Conservation (phyloP, 2,329 filamentous ascomycete species). For the Gremmenia infestans region DNA sequence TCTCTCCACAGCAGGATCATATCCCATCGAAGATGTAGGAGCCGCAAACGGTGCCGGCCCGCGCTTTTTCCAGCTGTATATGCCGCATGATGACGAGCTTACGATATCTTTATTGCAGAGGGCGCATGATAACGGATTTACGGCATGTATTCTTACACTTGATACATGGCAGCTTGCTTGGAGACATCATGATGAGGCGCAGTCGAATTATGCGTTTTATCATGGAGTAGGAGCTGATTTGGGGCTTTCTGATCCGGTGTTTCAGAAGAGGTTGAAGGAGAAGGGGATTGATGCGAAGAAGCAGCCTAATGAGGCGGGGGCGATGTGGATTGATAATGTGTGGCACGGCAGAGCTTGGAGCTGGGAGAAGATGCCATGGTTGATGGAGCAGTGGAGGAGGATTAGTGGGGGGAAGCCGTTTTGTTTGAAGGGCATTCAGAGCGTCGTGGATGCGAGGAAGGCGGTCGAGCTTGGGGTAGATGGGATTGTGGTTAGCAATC, state of each 20-base stretch:
- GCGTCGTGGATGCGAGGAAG: conserved; percentile 50
- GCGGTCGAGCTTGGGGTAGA: conserved; percentile 53
- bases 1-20: conserved; percentile 49
- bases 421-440: conserved; percentile 59
- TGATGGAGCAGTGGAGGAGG: conserved; percentile 54
- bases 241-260: conserved; percentile 55
- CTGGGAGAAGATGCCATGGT: conserved; percentile 60
- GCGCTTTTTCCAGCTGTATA: conserved; percentile 60
- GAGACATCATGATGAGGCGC: conserved; percentile 53
- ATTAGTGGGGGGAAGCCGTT: conserved; percentile 55
- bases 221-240: conserved; percentile 54
- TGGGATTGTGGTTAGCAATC: conserved; percentile 56
- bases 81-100: conserved; percentile 57
- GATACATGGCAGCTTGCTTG: conserved; percentile 62
- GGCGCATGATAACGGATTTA: conserved; percentile 50
- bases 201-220: conserved; percentile 59
- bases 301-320: conserved; percentile 48
- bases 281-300: conserved; percentile 48
- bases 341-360: conserved; percentile 58
- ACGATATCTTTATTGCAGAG: conserved; percentile 51
- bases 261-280: conserved; percentile 47
- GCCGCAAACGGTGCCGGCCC: conserved; percentile 47
- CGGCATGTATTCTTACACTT: conserved; percentile 53
- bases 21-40: conserved; percentile 52
- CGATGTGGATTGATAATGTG: conserved; percentile 58